Conservation (phyloP, 257 asterid species). For the Plectranthus barbatus region DNA sequence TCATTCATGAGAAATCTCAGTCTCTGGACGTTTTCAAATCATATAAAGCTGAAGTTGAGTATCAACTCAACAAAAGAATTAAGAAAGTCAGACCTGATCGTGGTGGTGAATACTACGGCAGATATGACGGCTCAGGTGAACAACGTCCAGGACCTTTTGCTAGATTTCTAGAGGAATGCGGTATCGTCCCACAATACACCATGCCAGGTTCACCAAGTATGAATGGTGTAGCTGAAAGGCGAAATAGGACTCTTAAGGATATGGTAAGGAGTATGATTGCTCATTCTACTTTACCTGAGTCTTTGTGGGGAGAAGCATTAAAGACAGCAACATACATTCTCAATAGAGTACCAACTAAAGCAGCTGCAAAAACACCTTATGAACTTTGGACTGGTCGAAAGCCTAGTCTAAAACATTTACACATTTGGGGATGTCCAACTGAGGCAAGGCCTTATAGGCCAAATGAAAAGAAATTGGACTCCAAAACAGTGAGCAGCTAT, state of each 20-base stretch:
- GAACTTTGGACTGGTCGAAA: not conserved
- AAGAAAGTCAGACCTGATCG: too few species aligned
- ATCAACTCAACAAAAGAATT: too few species aligned
- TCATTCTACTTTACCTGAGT: not conserved
- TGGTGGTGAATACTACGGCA: too few species aligned
- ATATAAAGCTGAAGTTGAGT: too few species aligned
- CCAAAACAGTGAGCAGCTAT: not conserved
- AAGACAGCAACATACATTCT: not conserved
- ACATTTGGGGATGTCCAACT: not conserved
- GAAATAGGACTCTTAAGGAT: not conserved
- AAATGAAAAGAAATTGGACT: not conserved
- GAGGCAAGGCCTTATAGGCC: not conserved
- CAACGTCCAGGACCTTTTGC: too few species aligned
- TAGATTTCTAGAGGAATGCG: not conserved
- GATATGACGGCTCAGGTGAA: too few species aligned
- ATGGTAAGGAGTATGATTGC: not conserved
- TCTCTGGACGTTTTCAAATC: too few species aligned
- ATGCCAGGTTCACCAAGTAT: not conserved
- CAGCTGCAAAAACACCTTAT: not conserved
- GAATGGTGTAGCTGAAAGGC: not conserved
- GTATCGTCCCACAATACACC: not conserved
- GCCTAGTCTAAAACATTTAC: not conserved
- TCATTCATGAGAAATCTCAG: too few species aligned
- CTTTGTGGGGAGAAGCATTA: not conserved
- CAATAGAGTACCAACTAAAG: conserved; percentile 3